Percentiles rank a stretch among this genome's conserved stretches.
Evolutionary conservation across 805 yeast genomes (phyloP).

Genomic region (Metschnikowia matae): DNA sequence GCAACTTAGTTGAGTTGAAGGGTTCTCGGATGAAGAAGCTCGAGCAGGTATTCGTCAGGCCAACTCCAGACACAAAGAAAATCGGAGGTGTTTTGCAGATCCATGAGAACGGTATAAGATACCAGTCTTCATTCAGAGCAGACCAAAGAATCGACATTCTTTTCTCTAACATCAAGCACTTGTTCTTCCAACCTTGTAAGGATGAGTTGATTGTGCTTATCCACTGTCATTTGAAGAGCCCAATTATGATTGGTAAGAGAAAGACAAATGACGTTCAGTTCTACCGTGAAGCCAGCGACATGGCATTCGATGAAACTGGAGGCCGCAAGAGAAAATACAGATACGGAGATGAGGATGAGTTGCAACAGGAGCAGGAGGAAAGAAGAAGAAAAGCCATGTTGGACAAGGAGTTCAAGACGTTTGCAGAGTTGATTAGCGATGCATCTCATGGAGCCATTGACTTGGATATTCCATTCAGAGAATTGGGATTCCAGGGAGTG

Average conservation of each 20-base stretch:
- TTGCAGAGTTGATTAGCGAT: constrained; percentile 88
- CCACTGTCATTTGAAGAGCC: constrained; percentile 88
- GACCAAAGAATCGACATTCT: constrained; percentile 87
- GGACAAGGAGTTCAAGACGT: constrained; percentile 86
- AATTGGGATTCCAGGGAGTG: constrained; percentile 95
- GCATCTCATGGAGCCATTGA: constrained; percentile 80
- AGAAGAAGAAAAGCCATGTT: constrained; percentile 85
- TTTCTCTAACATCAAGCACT: constrained; percentile 85
- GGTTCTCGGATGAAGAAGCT: constrained; percentile 82
- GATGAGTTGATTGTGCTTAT: constrained; percentile 90
- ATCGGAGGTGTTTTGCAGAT: constrained; percentile 86
- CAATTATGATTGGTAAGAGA: constrained; percentile 92
- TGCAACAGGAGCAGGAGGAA: constrained; percentile 98
- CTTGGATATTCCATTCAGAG: constrained; percentile 92
- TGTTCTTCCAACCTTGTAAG: constrained; percentile 94
- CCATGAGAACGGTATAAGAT: constrained; percentile 94
- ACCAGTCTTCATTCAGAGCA: constrained; percentile 77
- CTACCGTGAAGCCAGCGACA: constrained; percentile 94
- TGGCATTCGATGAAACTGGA: constrained; percentile 95
- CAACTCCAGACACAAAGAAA: constrained; percentile 96
- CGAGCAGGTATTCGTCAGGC: constrained; percentile 87
- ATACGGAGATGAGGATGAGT: constrained; percentile 97
- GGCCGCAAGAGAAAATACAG: constrained; percentile 81
- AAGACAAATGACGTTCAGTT: constrained; percentile 94
- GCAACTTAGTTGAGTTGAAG: constrained; percentile 73